Evolutionary conservation across 371 early-diverging fungal genomes (phyloP), one percentile per base, ranked within the genome.

Genomic region (Apophysomyces sp.): DNA sequence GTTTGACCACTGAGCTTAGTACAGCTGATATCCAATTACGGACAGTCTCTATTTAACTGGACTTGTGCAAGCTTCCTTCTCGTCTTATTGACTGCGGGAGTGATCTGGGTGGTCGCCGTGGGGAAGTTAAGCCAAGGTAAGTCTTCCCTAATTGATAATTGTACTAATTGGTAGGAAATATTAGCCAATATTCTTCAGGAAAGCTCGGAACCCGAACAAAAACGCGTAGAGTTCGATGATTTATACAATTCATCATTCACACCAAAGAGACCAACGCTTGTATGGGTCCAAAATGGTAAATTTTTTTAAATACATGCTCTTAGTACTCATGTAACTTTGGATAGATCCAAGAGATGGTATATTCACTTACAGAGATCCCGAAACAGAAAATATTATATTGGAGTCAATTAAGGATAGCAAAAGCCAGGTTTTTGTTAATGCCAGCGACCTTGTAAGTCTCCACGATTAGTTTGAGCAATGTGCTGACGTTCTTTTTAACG

Each of bases 241-340:
- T 63, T 84, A 49, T 82, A 77, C 67, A 82, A 84, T 26, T 40
- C 58, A n/a, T 74, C 84, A 0, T 84, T 82, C 58, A 26, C 73
- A 8, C 78, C 76, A 15, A 74, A 69, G 57, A 60, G 60, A 26
- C 69, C 70, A 8, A 59, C 68, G 2, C 62, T 84, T 8, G 82
- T 77, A 3, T 84, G 84, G 84, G 82, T 82, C 59, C 78, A 80
- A 30, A 76, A 79, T 71, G 81, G 82, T 75, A 78, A 58, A 56
- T n/a, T n/a, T n/a, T n/a, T n/a, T n/a, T n/a, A n/a, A n/a, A n/a
- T n/a, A n/a, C n/a, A n/a, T n/a, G n/a, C n/a, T n/a, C n/a, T n/a
- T 27, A 16, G 24, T 36, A 31, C 29, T 15, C 31, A 30, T 3
- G 9, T 34, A 15, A 49, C 53, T 37, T 26, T 15, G 21, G 12